Evolutionary conservation across 2,329 filamentous ascomycete species (phyloP), one percentile per base, ranked within the genome.

Genomic region (Colletotrichum siamense): DNA sequence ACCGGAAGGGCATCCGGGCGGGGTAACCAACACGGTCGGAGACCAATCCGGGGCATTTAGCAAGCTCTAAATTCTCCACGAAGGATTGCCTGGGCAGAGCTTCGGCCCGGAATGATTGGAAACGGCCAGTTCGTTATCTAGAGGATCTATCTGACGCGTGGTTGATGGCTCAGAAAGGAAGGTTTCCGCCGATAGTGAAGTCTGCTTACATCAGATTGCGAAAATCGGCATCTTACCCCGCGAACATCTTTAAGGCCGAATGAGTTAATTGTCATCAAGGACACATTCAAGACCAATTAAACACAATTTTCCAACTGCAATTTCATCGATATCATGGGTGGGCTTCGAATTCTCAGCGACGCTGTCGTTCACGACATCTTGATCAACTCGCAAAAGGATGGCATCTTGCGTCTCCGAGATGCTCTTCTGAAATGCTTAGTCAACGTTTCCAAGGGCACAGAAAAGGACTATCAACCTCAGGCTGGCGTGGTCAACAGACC

Each of bases 401-500:
- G 79, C 16, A 70, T 80, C 16, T 24, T 77, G 12, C 13, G 59
- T 2, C 77, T 81, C 18, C 76, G 77, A 22, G 22, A 63, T 1
- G 30, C 55, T 5, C 57, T 81, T 1, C 74, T 74, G 13, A 61
- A 78, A 1, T 71, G 79, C 16, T 69, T 81, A 4, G 15, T 76
- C 4, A 52, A 78, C 6, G 79, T 79, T 57, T 78, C 80, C 3
- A 73, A 78, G 4, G 73, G 63, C 8, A 61, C 66, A 1, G 80
- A 81, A 49, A 49, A 76, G 2, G 15, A 76, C 59, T 81, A 78
- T n/a, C 81, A 82, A 8, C 81, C 78, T 18, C 59, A 55, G 0
- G 76, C 79, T 7, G 73, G 78, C 9, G 76, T 79, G 6, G 73
- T 81, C 34, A 79, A 79, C n/a, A 71, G 80, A 3, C 79, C 80